Percentiles rank a stretch among this genome's conserved stretches.
Evolutionary conservation across 192 early-diverging fungal species (phyloP).

Genomic region (Jimgerdemannia flammicorona): DNA sequence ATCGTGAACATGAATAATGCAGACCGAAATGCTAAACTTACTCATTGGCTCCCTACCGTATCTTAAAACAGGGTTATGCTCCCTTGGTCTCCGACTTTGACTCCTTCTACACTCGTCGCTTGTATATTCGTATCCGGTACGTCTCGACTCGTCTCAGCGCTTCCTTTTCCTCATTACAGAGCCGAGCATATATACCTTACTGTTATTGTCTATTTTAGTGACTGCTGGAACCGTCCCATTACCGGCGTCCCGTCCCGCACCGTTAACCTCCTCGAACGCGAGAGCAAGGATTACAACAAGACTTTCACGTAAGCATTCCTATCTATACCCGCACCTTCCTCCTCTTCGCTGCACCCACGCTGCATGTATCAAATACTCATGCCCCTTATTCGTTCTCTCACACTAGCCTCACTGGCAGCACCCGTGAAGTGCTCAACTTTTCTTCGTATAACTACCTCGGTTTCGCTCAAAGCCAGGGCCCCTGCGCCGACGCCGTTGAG

Average conservation of each 20-base stretch:
- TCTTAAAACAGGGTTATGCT: conserved; percentile 63
- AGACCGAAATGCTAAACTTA: background rate
- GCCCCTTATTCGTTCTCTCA: background rate
- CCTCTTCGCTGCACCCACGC: background rate
- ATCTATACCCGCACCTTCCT: background rate
- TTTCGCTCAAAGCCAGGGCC: conserved; percentile 83
- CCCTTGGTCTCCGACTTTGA: conserved; percentile 90
- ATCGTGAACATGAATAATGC: background rate
- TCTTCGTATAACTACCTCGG: conserved; percentile 94
- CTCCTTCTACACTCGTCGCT: conserved; percentile 82
- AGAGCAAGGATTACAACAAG: conserved; percentile 70
- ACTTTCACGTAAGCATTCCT: conserved; percentile 48
- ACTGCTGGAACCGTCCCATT: conserved; percentile 88
- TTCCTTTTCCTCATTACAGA: background rate
- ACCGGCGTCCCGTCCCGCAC: conserved; percentile 84
- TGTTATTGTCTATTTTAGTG: conserved; percentile 37
- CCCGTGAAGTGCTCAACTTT: conserved; percentile 72
- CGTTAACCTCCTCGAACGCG: conserved; percentile 71
- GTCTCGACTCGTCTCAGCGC: background rate
- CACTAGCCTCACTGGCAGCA: conserved; percentile 60
- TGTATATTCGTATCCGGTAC: conserved; percentile 73
- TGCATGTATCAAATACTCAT: background rate
- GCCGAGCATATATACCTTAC: background rate
- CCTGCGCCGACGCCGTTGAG: conserved; percentile 85
- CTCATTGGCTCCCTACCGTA: background rate